Conservation (phyloP, 345 rosid species). For the Brassica juncea region DNA sequence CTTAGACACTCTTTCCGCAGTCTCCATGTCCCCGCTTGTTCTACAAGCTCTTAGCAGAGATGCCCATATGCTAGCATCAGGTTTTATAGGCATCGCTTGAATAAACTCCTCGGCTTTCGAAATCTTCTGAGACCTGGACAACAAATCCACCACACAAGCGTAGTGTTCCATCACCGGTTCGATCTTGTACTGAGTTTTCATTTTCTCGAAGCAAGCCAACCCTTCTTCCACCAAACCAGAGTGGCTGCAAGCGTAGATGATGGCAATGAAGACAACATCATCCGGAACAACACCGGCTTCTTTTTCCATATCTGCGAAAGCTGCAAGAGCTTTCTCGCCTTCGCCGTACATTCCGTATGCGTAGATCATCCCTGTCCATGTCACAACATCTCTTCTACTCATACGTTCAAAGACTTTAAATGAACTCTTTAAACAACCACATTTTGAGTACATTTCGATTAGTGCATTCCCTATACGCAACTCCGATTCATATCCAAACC, state of each 20-base stretch:
- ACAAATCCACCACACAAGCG: slow-evolving; percentile 58
- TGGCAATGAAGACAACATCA: slow-evolving; percentile 54
- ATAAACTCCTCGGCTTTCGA: slow-evolving; percentile 53
- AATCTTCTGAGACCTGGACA: slow-evolving; percentile 52
- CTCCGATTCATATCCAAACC: slow-evolving; percentile 54
- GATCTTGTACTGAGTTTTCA: slow-evolving; percentile 52
- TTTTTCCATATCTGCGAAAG: slow-evolving; percentile 55
- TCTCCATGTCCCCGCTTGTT: slow-evolving; percentile 45
- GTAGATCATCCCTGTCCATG: slow-evolving; percentile 66
- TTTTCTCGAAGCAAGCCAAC: slow-evolving; percentile 49
- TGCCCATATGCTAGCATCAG: slow-evolving; percentile 65
- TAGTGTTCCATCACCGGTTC: slow-evolving; percentile 54
- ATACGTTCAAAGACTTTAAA: slow-evolving; percentile 48
- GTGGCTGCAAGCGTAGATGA: slow-evolving; percentile 73
- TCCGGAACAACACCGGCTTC: slow-evolving; percentile 54
- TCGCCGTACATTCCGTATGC: slow-evolving; percentile 71
- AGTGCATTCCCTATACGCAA: slow-evolving; percentile 59
- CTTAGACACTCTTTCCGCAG: slow-evolving; percentile 48
- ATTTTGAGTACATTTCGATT: slow-evolving; percentile 72
- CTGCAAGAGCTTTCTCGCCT: slow-evolving; percentile 56
- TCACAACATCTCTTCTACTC: slow-evolving; percentile 67
- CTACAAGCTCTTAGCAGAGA: slow-evolving; percentile 60
- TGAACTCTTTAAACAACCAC: slow-evolving; percentile 53
- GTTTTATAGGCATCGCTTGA: slow-evolving; percentile 53
- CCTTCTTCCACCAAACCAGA: slow-evolving; percentile 81